Conservation (phyloP, 2,329 filamentous ascomycete genomes). For the Sarocladium strictum region DNA sequence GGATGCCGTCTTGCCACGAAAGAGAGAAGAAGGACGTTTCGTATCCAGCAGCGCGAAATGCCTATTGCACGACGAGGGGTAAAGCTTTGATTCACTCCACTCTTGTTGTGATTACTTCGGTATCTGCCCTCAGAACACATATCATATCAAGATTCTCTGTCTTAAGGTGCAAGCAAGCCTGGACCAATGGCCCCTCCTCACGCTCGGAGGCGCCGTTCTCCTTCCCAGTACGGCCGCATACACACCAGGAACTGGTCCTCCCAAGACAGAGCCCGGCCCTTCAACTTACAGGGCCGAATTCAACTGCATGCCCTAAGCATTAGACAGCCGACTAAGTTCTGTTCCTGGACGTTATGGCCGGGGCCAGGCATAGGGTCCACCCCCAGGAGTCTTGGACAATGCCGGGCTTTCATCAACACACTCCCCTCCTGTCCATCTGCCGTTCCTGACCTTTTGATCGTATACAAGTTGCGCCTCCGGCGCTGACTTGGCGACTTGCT, state of each 20-base stretch:
- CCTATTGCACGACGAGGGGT: background rate
- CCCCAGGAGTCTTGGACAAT: constrained; percentile 33
- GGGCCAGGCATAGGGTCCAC: constrained; percentile 32
- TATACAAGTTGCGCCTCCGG: constrained; percentile 24
- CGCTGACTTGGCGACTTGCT: constrained; percentile 4
- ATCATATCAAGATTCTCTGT: too few relatives aligned
- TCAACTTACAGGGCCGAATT: constrained; percentile 21
- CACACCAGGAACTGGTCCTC: constrained; percentile 17
- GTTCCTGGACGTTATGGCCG: constrained; percentile 32
- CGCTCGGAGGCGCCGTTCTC: constrained; percentile 24
- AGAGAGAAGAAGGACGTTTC: background rate
- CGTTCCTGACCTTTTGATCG: constrained; percentile 32
- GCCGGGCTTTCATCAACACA: constrained; percentile 43
- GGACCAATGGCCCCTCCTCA: constrained; percentile 1
- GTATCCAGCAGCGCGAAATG: background rate
- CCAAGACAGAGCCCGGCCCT: constrained; percentile 19
- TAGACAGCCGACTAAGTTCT: constrained; percentile 24
- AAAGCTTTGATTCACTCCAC: background rate
- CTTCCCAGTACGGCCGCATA: constrained; percentile 44
- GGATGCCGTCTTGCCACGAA: too few relatives aligned
- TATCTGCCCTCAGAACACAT: background rate
- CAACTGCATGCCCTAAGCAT: constrained; percentile 20
- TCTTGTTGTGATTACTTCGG: background rate
- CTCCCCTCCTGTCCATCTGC: constrained; percentile 42
- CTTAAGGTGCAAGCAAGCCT: background rate